A percentile compares a stretch with the other conserved stretches of the same genome.
Conservation (phyloP, 495 filamentous ascomycete genomes). For the Penicillium manginii region DNA sequence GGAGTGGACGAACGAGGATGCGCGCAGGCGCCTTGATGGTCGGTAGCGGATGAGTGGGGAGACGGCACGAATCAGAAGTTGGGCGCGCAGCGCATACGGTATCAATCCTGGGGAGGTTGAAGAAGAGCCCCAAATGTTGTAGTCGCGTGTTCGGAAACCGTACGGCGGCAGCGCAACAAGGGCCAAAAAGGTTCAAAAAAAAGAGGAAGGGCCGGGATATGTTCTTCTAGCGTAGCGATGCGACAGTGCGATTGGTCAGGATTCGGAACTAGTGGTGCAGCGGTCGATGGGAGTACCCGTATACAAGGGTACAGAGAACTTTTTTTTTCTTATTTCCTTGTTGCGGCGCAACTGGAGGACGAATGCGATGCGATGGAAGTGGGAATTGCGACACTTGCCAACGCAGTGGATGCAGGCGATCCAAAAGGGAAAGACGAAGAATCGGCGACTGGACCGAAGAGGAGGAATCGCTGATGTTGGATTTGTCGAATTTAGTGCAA, state of each 20-base stretch:
- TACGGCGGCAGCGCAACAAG: conserved; percentile 20
- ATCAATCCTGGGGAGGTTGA: conserved; percentile 19
- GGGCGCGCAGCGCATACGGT: conserved; percentile 23
- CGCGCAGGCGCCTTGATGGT: conserved; percentile 21
- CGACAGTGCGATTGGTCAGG: conserved; percentile 29
- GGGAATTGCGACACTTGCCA: conserved; percentile 43
- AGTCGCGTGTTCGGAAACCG: conserved; percentile 29
- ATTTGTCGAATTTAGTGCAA: conserved; percentile 31
- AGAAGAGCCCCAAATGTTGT: conserved; percentile 29
- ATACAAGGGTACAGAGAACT: conserved; percentile 30
- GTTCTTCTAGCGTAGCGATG: conserved; percentile 6
- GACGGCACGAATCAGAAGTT: conserved; percentile 23
- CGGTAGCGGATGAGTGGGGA: conserved; percentile 10
- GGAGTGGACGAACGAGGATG: conserved; percentile 24
- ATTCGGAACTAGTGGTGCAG: conserved; percentile 28
- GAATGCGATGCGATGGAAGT: conserved; percentile 20
- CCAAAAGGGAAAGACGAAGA: conserved; percentile 46
- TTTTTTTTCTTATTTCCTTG: conserved; percentile 24
- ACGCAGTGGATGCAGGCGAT: conserved; percentile 48
- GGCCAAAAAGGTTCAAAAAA: conserved; percentile 10
- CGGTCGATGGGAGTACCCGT: conserved; percentile 32
- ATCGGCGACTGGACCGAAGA: conserved; percentile 42
- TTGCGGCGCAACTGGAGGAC: conserved; percentile 27
- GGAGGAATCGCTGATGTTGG: conserved; percentile 34
- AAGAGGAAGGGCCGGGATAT: conserved; percentile 24